Base-by-base conservation (phyloP, 73 alveolate genomes). In the Urostyla sp. region DNA sequence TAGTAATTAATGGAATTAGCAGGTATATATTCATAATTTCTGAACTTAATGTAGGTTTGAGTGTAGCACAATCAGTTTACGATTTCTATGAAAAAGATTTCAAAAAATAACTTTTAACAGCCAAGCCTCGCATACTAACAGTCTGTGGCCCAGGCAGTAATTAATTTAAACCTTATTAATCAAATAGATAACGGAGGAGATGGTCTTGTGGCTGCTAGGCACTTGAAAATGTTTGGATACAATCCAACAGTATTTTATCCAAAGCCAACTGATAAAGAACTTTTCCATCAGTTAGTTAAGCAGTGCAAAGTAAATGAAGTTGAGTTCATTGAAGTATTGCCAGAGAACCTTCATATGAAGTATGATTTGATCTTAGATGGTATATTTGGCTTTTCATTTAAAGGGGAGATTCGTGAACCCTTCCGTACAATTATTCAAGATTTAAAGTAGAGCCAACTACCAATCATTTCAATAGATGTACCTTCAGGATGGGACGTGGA, bases 401-500 rank as follows among this genome's bases (percentile, higher is more conserved):
- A 83, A 63, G 99, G 99, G 21, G 99, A 97, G 18, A 93, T 97
- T 32, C 89, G 99, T 50, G 95, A 94, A 49, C 99, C 99, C 23
- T 96, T 90, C 80, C 92, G 91, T 32, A 84, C 90, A 23, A 90
- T 97, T 45, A 93, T 97, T 51, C 89, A 95, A 46, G 90, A 86
- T 21, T 61, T 91, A 63, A 88, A 90, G 53, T 61, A 50, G 38
- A 53, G 92, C 35, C 80, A 85, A 67, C 76, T 80, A 46, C 95
- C 94, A 58, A 91, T 97, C 26, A 80, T 91, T 32, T 95, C 99
- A 1, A 95, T 97, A 40, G 99, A 97, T 67, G 93, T 97, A 40
- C 99, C 99, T 7, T 96, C 99, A 11, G 99, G 99, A 34, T 97
- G 98, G 98, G 99, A 97, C 91, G 98, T 97, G 23, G 98, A 96